A percentile compares a stretch with the other conserved stretches of the same genome.
These are phyloP conservation scores for Hypoxylon sp. DNA, from an alignment of 2,329 filamentous ascomycete species.

Conservation along the genomic window DNA sequence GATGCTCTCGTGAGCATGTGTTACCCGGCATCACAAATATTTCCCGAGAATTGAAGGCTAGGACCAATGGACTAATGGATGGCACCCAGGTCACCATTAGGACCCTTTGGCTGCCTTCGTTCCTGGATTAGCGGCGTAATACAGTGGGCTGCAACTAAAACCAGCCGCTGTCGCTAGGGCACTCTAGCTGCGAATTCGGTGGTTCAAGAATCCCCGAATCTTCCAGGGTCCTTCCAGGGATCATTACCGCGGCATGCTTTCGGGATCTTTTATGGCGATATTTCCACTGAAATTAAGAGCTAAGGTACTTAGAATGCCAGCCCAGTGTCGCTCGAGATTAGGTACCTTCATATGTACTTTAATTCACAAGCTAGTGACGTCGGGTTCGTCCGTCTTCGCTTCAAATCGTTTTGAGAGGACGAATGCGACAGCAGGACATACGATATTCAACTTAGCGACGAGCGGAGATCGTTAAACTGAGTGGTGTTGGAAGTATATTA, in stretches of 20 bases:
- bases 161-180: conserved; percentile 14
- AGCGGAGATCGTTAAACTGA: conserved; percentile 23
- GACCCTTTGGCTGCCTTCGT: conserved; percentile 10
- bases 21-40: conserved; percentile 36
- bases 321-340: conserved; percentile 9
- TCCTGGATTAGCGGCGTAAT: conserved; percentile 25
- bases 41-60: conserved; percentile 32
- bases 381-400: conserved; percentile 19
- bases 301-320: conserved; percentile 7
- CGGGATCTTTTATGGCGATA: conserved; percentile 13
- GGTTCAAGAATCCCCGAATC: conserved; percentile 40
- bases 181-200: conserved; percentile 23
- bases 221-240: conserved; percentile 8
- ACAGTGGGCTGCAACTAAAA: conserved; percentile 15
- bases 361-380: conserved; percentile 33
- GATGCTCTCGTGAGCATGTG: conserved; percentile 30
- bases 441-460: background rate
- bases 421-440: conserved; percentile 15
- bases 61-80: conserved; percentile 39
- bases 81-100: conserved; percentile 3
- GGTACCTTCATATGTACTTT: background rate
- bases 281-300: conserved; percentile 11
- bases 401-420: conserved; percentile 15
- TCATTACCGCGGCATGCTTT: conserved; percentile 41
- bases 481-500: conserved; percentile 4